Percentiles rank a stretch among this genome's conserved stretches.
These are phyloP conservation scores for Termitomyces sp. DNA, from an alignment of 768 basidiomycete species.

Conservation along the genomic window DNA sequence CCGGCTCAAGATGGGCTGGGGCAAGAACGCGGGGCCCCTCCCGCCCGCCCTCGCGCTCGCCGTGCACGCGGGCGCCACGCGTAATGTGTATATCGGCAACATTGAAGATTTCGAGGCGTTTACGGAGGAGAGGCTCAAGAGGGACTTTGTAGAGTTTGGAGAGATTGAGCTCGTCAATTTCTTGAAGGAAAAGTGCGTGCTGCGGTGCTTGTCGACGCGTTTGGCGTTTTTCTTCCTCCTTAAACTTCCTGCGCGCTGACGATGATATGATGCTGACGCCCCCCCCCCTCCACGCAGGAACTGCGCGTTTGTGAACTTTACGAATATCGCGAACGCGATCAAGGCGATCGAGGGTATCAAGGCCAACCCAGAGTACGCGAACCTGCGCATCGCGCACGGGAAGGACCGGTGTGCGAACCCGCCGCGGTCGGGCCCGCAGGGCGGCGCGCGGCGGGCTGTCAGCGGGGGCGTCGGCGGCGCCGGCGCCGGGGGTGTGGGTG, in stretches of 20 bases:
- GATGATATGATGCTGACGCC: no score
- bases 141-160: conserved; percentile 93
- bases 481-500: background rate
- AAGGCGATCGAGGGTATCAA: conserved; percentile 98
- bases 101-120: conserved; percentile 94
- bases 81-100: conserved; percentile 95
- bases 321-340: conserved; percentile 91
- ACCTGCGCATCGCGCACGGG: conserved; percentile 88
- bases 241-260: no score
- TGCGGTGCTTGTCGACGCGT: no score
- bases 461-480: background rate
- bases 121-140: conserved; percentile 82
- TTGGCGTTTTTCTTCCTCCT: background rate
- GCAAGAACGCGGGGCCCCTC: conserved; percentile 89
- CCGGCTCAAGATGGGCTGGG: conserved; percentile 96
- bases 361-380: conserved; percentile 84
- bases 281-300: conserved; percentile 49
- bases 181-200: conserved; percentile 83
- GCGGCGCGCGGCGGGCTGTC: conserved; percentile 35
- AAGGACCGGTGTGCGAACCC: conserved; percentile 96
- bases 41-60: conserved; percentile 80
- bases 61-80: conserved; percentile 88
- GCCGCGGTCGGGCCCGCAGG: conserved; percentile 78
- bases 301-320: conserved; percentile 95
- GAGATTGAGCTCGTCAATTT: conserved; percentile 97